Evolutionary conservation across 371 early-diverging fungal genomes (phyloP), one percentile per base, ranked within the genome.

Genomic region (Apophysomyces ossiformis): DNA sequence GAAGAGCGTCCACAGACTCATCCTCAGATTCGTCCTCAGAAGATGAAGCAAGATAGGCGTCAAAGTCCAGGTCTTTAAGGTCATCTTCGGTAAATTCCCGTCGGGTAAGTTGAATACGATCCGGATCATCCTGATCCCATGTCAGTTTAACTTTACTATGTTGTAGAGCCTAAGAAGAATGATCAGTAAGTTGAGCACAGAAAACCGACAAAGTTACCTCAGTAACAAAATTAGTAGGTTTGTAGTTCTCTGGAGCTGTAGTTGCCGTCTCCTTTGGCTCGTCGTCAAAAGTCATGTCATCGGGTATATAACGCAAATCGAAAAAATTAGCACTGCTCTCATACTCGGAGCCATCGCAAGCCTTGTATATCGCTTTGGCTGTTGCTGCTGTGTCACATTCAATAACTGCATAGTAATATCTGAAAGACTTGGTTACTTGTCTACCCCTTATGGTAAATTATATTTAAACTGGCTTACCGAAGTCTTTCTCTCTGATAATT

Each of bases 121-220:
- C 92, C 4, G 92, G 88, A 70, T 96, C 98, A 63, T 98, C 98
- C 18, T 91, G 90, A 62, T 99, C 99, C 99, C 99, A 99, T 0
- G 96, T 96, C 39, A 99, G 79, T 72, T 92, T 90, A 41, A 96
- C 96, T 57, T 92, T 94, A 12, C 96, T 93, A 74, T 95, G 94
- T 80, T 95, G 95, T 39, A 99, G 84, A 15, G 95, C 96, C 83
- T 91, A 71, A 5, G 32, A 4, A 58, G 11, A 50, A 7, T 1
- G 39, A 18, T 46, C 56, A 37, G 1, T 18, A 15, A 5, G 15
- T 6, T 8, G 15, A 35, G 4, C 1, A 38, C 12, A 18, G 39
- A 7, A 60, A 26, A 26, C 32, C 39, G 1, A 56, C 6, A 26
- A 18, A 39, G 59, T 36, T 73, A 86, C 88, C 56, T 88, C 86